Conservation (phyloP, 2,329 filamentous ascomycete genomes). For the Calonectria henricotiae region DNA sequence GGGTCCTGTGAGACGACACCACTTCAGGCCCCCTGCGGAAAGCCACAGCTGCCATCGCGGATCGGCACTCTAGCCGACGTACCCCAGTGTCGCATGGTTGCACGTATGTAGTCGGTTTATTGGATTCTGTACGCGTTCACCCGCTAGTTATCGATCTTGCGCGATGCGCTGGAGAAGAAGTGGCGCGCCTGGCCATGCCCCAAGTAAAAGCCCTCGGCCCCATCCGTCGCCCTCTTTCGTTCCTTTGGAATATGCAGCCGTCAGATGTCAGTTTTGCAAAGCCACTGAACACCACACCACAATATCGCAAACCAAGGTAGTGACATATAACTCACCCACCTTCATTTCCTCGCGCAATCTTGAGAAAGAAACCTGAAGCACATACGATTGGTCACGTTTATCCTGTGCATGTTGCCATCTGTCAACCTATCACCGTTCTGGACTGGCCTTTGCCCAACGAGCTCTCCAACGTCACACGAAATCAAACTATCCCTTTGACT, state of each 20-base stretch:
- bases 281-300: conserved; percentile 26
- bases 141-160: conserved; percentile 23
- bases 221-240: conserved; percentile 12
- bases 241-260: conserved; percentile 25
- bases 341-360: not conserved
- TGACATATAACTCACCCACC: not conserved
- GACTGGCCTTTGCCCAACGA: not conserved
- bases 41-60: conserved; percentile 34
- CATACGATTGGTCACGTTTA: not conserved
- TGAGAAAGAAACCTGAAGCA: not conserved
- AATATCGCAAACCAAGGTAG: not conserved
- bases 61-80: conserved; percentile 22
- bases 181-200: conserved; percentile 20
- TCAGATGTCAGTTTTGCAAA: conserved; percentile 28
- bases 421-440: not conserved
- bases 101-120: conserved; percentile 15
- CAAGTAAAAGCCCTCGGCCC: conserved; percentile 22
- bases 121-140: conserved; percentile 1
- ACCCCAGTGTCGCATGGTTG: conserved; percentile 25
- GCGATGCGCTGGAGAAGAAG: conserved; percentile 13
- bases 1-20: conserved; percentile 27
- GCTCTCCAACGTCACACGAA: not conserved
- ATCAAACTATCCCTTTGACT: too few relatives aligned
- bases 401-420: not conserved
- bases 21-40: conserved; percentile 26